Conservation (phyloP, 306 rosid species). For the Trichosanthes truncata region DNA sequence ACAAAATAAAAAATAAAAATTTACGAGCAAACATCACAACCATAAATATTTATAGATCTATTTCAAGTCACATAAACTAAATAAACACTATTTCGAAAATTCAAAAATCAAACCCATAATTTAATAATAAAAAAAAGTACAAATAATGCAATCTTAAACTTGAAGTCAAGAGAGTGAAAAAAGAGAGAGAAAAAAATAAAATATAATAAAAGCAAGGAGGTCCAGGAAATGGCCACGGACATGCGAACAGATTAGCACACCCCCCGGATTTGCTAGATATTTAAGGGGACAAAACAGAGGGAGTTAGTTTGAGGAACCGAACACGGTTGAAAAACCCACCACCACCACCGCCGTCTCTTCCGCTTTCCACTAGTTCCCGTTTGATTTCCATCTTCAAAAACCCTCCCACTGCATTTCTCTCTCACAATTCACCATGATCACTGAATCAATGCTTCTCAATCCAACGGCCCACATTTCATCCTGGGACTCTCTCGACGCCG, state of each 20-base stretch:
- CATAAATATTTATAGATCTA: too few relatives aligned
- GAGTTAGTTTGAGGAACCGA: constrained; percentile 11
- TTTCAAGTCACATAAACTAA: too few relatives aligned
- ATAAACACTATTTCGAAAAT: too few relatives aligned
- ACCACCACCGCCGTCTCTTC: constrained; percentile 12
- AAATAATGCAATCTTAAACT: background rate
- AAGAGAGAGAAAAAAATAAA: background rate
- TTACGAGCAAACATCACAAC: too few relatives aligned
- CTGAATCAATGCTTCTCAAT: constrained; percentile 14
- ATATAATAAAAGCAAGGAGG: background rate
- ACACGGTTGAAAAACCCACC: constrained; percentile 23
- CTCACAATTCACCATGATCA: constrained; percentile 17
- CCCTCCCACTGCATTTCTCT: background rate
- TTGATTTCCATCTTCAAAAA: constrained; percentile 10
- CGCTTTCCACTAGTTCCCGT: too few relatives aligned
- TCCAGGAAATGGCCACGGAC: background rate
- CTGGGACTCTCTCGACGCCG: constrained; percentile 27
- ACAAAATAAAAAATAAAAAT: too few relatives aligned
- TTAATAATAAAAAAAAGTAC: background rate
- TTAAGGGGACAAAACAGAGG: background rate
- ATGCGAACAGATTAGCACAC: background rate
- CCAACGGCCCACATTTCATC: constrained; percentile 32
- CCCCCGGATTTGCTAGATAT: background rate
- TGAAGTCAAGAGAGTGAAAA: background rate
- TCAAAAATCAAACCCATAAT: background rate